Conservation (phyloP, 2,329 filamentous ascomycete genomes). For the Orbilia quercus region DNA sequence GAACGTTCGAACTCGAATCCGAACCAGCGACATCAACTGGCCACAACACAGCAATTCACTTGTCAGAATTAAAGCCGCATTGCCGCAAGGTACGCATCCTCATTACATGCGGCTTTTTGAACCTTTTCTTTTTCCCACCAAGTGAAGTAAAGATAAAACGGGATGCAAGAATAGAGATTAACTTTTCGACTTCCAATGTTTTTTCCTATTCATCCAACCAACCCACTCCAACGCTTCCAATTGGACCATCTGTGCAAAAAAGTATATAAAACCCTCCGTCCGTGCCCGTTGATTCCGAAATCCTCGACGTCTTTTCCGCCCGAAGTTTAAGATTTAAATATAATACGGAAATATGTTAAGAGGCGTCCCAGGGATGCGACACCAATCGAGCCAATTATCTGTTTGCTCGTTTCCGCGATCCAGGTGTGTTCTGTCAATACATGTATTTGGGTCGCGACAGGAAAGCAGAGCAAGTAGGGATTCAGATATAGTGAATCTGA, state of each 20-base stretch:
- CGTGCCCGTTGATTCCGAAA: constrained; percentile 14
- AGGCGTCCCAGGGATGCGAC: constrained; percentile 1
- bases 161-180: background rate
- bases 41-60: too few relatives aligned
- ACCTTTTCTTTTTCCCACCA: background rate
- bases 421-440: too few relatives aligned
- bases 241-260: background rate
- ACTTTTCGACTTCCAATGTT: background rate
- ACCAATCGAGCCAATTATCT: background rate
- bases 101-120: too few relatives aligned
- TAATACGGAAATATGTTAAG: constrained; percentile 2
- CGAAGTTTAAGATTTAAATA: too few relatives aligned
- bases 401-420: background rate
- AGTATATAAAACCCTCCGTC: constrained; percentile 24
- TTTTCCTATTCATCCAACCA: constrained; percentile 1
- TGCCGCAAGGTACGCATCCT: too few relatives aligned
- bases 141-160: too few relatives aligned
- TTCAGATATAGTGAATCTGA: background rate
- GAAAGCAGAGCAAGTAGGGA: background rate
- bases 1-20: too few relatives aligned
- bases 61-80: too few relatives aligned
- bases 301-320: background rate
- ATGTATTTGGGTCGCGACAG: too few relatives aligned
- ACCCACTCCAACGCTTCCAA: constrained; percentile 5
- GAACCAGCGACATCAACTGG: too few relatives aligned